phyloP scores from a whole-genome alignment of 148 eudicot genomes.

The Rhododendron williamsianum region DNA sequence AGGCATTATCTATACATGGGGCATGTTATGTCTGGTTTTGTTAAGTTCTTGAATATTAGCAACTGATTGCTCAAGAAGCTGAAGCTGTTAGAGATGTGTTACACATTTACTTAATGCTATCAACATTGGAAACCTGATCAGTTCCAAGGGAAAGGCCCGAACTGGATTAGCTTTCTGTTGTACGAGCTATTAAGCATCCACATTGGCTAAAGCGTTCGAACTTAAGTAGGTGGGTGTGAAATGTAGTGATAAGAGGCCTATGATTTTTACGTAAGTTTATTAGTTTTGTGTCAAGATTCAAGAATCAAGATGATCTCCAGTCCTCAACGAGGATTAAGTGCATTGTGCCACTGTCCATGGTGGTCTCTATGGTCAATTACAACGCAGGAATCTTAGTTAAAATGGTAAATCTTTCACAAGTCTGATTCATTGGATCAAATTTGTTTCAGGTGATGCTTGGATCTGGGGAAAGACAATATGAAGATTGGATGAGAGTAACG shows the following conservation, averaged over 20 bases:
- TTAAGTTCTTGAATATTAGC: neutral
- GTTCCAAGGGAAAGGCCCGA: neutral
- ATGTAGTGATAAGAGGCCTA: neutral
- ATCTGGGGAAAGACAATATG: conserved; percentile 75
- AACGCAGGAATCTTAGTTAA: neutral
- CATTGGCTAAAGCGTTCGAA: neutral
- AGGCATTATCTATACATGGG: neutral
- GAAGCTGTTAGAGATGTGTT: neutral
- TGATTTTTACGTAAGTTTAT: neutral
- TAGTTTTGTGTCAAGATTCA: neutral
- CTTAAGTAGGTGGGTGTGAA: neutral
- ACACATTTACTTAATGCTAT: neutral
- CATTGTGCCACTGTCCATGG: neutral
- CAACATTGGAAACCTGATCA: neutral
- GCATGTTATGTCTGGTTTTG: neutral
- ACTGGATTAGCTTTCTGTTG: neutral
- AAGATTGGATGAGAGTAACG: conserved; percentile 87
- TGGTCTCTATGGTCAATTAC: neutral
- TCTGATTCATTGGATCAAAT: neutral
- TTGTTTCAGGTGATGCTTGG: conserved; percentile 88
- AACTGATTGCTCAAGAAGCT: neutral
- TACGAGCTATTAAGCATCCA: neutral
- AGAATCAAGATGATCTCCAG: conserved; percentile 1
- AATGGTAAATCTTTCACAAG: neutral
- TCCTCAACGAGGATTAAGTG: neutral